Percentiles rank a stretch among this genome's conserved stretches.
These are phyloP conservation scores for Aspergillus neoniger DNA, from an alignment of 2,329 filamentous ascomycete genomes.

Conservation along the genomic window DNA sequence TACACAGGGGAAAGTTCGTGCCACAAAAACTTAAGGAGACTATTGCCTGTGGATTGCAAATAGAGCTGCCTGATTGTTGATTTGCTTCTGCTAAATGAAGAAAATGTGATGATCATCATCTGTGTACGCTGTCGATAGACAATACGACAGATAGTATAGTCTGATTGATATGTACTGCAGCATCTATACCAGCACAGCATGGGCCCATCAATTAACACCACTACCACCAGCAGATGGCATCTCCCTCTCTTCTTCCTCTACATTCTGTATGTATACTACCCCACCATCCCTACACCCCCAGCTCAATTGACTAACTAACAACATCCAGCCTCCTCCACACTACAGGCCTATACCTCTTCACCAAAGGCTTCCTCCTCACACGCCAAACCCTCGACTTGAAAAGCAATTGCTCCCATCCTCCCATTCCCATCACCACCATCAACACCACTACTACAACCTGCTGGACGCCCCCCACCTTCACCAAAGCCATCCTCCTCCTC, in stretches of 20 bases:
- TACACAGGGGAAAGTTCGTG: too few relatives aligned
- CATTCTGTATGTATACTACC: not conserved
- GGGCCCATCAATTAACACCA: not conserved
- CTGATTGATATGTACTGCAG: too few relatives aligned
- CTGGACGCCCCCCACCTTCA: constrained; percentile 92
- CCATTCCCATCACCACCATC: not conserved
- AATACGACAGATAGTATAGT: too few relatives aligned
- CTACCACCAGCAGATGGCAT: not conserved
- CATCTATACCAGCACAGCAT: not conserved
- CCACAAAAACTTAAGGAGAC: too few relatives aligned
- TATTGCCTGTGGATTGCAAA: too few relatives aligned
- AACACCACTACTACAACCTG: constrained; percentile 51
- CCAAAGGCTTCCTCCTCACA: constrained; percentile 88
- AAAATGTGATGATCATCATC: too few relatives aligned
- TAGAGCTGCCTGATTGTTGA: too few relatives aligned
- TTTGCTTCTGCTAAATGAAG: too few relatives aligned
- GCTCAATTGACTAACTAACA: not conserved
- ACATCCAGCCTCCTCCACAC: not conserved
- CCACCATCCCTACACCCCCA: too few relatives aligned
- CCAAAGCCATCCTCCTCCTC: constrained; percentile 84
- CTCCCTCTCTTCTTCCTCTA: constrained; percentile 1
- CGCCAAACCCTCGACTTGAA: constrained; percentile 67
- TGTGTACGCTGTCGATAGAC: too few relatives aligned
- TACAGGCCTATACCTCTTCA: constrained; percentile 64
- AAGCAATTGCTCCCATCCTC: constrained; percentile 14